Evolutionary conservation across 78 protist species (phyloP).

Genomic region (Cavenderia fasciculata): DNA sequence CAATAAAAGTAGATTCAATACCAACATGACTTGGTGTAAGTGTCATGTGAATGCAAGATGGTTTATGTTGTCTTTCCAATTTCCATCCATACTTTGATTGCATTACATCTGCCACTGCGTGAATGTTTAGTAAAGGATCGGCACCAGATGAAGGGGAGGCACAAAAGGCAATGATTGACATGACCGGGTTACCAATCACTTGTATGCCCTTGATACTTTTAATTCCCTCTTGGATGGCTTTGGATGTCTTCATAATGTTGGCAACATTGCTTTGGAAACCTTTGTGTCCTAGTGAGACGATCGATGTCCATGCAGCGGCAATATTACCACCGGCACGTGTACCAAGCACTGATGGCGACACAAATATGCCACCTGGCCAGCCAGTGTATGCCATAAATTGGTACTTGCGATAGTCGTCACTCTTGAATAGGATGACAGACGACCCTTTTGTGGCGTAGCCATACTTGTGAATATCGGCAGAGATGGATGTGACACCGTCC

Average conservation of each 20-base stretch:
- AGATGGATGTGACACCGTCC: slow-evolving; percentile 87
- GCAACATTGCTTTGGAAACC: slow-evolving; percentile 30
- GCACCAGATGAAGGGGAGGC: too few relatives aligned
- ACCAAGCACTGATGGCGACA: slow-evolving; percentile 90
- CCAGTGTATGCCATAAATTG: slow-evolving; percentile 33
- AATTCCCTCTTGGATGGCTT: slow-evolving; percentile 26
- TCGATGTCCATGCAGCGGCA: slow-evolving; percentile 93
- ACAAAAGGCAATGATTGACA: slow-evolving; percentile 19
- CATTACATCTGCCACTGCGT: slow-evolving; percentile 58
- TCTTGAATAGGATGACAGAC: slow-evolving; percentile 76
- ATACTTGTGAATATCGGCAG: slow-evolving; percentile 94
- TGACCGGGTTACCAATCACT: slow-evolving; percentile 55
- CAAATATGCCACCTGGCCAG: slow-evolving; percentile 91
- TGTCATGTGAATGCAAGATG: slow-evolving; percentile 63
- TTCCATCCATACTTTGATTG: slow-evolving; percentile 50
- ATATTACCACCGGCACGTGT: slow-evolving; percentile 89
- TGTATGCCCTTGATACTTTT: not conserved
- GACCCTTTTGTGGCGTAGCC: slow-evolving; percentile 94
- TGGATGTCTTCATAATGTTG: slow-evolving; percentile 29
- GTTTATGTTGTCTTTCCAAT: slow-evolving; percentile 66
- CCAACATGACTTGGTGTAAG: slow-evolving; percentile 46
- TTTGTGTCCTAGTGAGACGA: slow-evolving; percentile 81
- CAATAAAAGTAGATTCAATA: slow-evolving; percentile 11
- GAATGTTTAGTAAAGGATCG: slow-evolving; percentile 11
- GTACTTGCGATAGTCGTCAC: slow-evolving; percentile 7